Conservation (phyloP, 768 basidiomycete genomes). For the Artomyces pyxidatus region DNA sequence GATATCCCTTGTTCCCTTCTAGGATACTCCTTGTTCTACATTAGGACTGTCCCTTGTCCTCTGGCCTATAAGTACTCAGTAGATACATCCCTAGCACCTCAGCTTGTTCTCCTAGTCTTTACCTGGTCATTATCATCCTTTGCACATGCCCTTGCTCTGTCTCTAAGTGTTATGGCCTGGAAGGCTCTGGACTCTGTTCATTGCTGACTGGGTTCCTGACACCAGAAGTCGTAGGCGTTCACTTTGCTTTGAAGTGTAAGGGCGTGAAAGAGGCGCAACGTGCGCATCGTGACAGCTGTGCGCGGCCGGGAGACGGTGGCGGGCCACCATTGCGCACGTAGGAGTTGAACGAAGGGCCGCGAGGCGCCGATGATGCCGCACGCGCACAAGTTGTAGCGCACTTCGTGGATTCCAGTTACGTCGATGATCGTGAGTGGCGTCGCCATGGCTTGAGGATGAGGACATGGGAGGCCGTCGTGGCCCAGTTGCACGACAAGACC, state of each 20-base stretch:
- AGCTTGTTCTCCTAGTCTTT: too few relatives aligned
- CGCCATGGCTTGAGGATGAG: not conserved
- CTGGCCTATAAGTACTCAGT: too few relatives aligned
- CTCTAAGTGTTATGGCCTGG: too few relatives aligned
- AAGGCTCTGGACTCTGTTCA: too few relatives aligned
- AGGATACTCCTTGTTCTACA: too few relatives aligned
- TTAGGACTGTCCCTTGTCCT: too few relatives aligned
- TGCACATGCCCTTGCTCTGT: too few relatives aligned
- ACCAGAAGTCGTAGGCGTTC: conserved; percentile 13
- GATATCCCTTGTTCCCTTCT: too few relatives aligned
- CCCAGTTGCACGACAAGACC: not conserved
- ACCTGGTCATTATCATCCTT: too few relatives aligned
- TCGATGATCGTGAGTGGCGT: not conserved
- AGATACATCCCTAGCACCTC: too few relatives aligned
- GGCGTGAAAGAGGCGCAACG: conserved; percentile 9
- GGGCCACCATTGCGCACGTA: conserved; percentile 13
- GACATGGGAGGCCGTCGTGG: not conserved
- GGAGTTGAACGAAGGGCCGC: not conserved
- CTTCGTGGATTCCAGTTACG: not conserved
- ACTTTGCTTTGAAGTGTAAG: conserved; percentile 9
- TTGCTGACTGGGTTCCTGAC: too few relatives aligned
- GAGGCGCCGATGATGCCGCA: not conserved
- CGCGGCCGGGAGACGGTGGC: conserved; percentile 8
- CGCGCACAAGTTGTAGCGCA: not conserved
- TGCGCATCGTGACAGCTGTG: conserved; percentile 12